These are phyloP conservation scores for Halophytophthora batemanensis DNA, from an alignment of 352 stramenopile genomes.

Conservation along the genomic window DNA sequence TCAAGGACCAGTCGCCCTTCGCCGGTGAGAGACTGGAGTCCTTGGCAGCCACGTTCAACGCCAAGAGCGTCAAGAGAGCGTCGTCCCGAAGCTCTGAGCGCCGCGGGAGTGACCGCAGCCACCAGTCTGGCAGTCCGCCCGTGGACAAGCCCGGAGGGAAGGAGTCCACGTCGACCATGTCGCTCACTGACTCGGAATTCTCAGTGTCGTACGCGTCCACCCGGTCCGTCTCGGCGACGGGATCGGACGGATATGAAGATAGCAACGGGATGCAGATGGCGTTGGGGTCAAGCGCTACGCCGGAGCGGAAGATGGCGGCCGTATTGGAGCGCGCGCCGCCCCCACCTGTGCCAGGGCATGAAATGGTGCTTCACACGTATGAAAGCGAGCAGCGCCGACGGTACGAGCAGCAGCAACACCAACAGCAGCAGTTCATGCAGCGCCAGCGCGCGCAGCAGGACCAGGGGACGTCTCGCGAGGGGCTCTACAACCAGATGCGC, in stretches of 20 bases:
- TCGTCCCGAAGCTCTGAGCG: slow-evolving; percentile 6
- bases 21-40: slow-evolving; percentile 43
- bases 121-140: slow-evolving; percentile 20
- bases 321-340: slow-evolving; percentile 26
- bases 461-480: slow-evolving; percentile 27
- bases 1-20: slow-evolving; percentile 68
- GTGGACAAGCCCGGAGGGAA: slow-evolving; percentile 15
- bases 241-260: slow-evolving; percentile 40
- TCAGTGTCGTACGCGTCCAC: slow-evolving; percentile 56
- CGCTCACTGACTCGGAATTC: slow-evolving; percentile 54
- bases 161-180: slow-evolving; percentile 31
- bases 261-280: slow-evolving; percentile 36
- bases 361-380: slow-evolving; percentile 19
- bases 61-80: slow-evolving; percentile 18
- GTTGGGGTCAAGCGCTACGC: slow-evolving; percentile 10
- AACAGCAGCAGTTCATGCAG: slow-evolving; percentile 30
- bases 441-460: slow-evolving; percentile 30
- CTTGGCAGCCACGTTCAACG: slow-evolving; percentile 24
- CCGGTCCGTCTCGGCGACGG: slow-evolving; percentile 53
- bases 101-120: slow-evolving; percentile 29
- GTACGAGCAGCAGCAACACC: slow-evolving; percentile 34
- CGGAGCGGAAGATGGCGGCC: slow-evolving; percentile 46
- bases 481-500: slow-evolving; percentile 78
- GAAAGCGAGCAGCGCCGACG: slow-evolving; percentile 30
- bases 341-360: background rate